These are phyloP conservation scores for Leptosphaerulina australis DNA, from an alignment of 2,329 filamentous ascomycete species.

Conservation along the genomic window DNA sequence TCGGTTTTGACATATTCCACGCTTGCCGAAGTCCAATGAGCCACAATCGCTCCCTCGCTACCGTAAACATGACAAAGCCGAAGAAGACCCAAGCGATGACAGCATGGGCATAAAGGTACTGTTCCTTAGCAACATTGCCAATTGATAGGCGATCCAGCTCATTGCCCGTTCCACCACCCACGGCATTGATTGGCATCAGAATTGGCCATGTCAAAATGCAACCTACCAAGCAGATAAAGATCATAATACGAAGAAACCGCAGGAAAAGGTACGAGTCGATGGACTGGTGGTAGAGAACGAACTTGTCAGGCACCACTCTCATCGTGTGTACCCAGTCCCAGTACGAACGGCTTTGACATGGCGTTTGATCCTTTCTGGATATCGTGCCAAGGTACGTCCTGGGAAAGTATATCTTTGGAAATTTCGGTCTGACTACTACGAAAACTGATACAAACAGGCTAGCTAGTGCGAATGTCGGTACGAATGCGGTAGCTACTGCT, in stretches of 20 bases:
- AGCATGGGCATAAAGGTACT: conserved; percentile 77
- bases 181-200: conserved; percentile 86
- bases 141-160: conserved; percentile 82
- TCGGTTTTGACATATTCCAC: conserved; percentile 83
- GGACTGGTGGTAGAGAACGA: conserved; percentile 86
- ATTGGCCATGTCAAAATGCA: conserved; percentile 86
- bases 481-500: conserved; percentile 43
- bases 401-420: conserved; percentile 54
- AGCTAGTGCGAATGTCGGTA: conserved; percentile 43
- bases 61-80: conserved; percentile 83
- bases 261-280: conserved; percentile 91
- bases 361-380: conserved; percentile 50
- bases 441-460: conserved; percentile 45
- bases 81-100: conserved; percentile 82
- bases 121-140: conserved; percentile 71
- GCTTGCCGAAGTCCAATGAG: conserved; percentile 93
- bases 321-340: conserved; percentile 56
- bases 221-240: conserved; percentile 81
- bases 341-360: conserved; percentile 41
- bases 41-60: conserved; percentile 87
- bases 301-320: conserved; percentile 68
- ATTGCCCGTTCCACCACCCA: conserved; percentile 67
- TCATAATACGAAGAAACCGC: conserved; percentile 80
- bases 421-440: conserved; percentile 50
- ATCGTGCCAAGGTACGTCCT: conserved; percentile 55